Evolutionary conservation across 345 rosid species (phyloP).

Genomic region (rapeseed (Brassica napus)): DNA sequence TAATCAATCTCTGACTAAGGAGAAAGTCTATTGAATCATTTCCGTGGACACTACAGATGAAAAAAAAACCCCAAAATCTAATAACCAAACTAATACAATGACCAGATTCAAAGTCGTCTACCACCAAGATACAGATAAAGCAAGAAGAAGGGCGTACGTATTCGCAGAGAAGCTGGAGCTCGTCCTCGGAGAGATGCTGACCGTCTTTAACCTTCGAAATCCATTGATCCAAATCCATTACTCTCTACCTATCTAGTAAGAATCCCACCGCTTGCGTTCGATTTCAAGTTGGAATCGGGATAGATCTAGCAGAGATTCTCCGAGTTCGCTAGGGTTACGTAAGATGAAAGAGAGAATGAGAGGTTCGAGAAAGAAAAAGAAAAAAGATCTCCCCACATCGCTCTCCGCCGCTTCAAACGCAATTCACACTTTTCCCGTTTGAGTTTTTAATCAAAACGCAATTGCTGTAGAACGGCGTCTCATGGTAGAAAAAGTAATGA

Average conservation of each 20-base stretch:
- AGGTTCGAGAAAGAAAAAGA: constrained; percentile 13
- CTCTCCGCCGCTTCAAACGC: constrained; percentile 38
- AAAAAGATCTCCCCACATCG: constrained; percentile 28
- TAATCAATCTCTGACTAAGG: not conserved
- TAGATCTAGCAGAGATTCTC: constrained; percentile 33
- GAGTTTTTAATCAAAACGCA: not conserved
- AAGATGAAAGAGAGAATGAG: constrained; percentile 28
- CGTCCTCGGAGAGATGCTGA: constrained; percentile 87
- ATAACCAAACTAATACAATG: not conserved
- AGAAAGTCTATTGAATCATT: not conserved
- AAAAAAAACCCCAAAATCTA: constrained; percentile 28
- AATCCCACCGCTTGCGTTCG: constrained; percentile 13
- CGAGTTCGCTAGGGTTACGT: constrained; percentile 40
- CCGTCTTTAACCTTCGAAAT: constrained; percentile 94
- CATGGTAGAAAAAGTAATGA: not conserved
- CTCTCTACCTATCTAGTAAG: not conserved
- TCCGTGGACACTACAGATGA: not conserved
- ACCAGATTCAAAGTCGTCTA: constrained; percentile 24
- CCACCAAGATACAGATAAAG: not conserved
- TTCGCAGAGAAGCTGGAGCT: constrained; percentile 99
- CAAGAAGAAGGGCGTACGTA: constrained; percentile 47
- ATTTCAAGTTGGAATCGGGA: constrained; percentile 31
- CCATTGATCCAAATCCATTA: constrained; percentile 99
- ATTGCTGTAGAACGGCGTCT: not conserved
- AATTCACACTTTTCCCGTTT: constrained; percentile 8